A percentile compares a stretch with the other conserved stretches of the same genome.
These are phyloP conservation scores for Saccharomycopsis javanensis DNA, from an alignment of 805 yeast species.

Conservation along the genomic window DNA sequence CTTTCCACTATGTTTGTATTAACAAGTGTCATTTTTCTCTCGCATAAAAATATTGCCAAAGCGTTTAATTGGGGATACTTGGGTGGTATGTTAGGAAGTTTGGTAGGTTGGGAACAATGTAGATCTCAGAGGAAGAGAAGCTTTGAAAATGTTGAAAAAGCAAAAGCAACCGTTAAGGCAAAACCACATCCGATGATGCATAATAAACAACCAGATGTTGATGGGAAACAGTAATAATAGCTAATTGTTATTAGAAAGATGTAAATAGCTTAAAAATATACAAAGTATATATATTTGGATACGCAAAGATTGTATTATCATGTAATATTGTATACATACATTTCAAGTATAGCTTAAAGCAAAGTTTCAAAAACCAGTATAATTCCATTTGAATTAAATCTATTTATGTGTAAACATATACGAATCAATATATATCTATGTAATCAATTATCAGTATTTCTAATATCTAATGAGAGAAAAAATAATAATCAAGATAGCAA, in stretches of 20 bases:
- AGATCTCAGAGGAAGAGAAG: conserved; percentile 59
- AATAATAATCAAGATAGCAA: too few relatives aligned
- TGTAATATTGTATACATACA: too few relatives aligned
- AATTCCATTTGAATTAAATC: too few relatives aligned
- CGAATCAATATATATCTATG: too few relatives aligned
- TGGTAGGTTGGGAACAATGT: conserved; percentile 92
- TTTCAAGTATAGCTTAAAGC: too few relatives aligned
- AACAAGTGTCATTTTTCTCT: conserved; percentile 55
- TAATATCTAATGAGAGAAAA: too few relatives aligned
- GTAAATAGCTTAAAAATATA: too few relatives aligned
- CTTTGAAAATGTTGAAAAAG: conserved; percentile 56
- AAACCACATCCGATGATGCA: conserved; percentile 15
- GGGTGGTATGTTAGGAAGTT: conserved; percentile 69
- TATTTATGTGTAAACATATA: too few relatives aligned
- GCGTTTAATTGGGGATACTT: conserved; percentile 78
- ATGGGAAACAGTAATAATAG: not conserved
- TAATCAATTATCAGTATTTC: too few relatives aligned
- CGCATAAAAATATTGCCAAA: conserved; percentile 50
- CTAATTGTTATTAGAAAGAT: not conserved
- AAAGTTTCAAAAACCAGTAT: too few relatives aligned
- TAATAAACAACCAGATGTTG: conserved; percentile 5
- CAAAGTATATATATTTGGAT: too few relatives aligned
- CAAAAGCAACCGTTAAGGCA: conserved; percentile 31
- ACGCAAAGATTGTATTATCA: too few relatives aligned
- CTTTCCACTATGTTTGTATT: conserved; percentile 62